Evolutionary conservation across 495 filamentous ascomycete species (phyloP).

Genomic region (Podospora australis): DNA sequence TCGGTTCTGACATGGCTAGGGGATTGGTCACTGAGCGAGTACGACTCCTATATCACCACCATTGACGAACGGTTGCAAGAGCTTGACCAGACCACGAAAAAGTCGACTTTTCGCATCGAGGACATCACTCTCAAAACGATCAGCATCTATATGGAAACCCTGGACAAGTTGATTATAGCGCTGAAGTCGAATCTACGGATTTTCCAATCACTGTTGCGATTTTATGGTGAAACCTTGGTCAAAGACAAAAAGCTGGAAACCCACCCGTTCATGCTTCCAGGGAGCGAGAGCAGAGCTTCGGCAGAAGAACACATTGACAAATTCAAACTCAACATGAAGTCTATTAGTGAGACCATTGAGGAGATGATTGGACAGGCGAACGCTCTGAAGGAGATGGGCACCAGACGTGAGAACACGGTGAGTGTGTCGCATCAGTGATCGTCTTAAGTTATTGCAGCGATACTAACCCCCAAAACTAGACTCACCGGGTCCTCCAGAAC

Average conservation of each 20-base stretch:
- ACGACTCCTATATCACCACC: slow-evolving; percentile 3
- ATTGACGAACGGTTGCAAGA: slow-evolving; percentile 3
- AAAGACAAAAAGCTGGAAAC: background rate
- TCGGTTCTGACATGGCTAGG: background rate
- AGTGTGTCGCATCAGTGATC: background rate
- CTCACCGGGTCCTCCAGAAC: slow-evolving; percentile 7
- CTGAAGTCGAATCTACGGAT: slow-evolving; percentile 5
- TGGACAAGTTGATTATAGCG: slow-evolving; percentile 6
- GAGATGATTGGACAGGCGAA: too few relatives aligned
- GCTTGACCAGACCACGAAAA: background rate
- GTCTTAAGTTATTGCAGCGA: background rate
- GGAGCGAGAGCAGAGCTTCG: background rate
- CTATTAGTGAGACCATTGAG: too few relatives aligned
- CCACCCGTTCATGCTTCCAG: background rate
- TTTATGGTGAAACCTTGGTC: slow-evolving; percentile 1
- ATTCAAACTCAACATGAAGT: too few relatives aligned
- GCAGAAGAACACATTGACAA: background rate
- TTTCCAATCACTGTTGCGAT: background rate
- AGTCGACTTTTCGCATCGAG: background rate
- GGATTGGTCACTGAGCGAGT: slow-evolving; percentile 9
- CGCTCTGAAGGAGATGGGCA: too few relatives aligned
- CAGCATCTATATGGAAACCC: slow-evolving; percentile 5
- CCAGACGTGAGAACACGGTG: background rate
- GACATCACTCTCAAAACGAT: slow-evolving; percentile 4
- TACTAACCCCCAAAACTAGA: background rate